A percentile compares a stretch with the other conserved stretches of the same genome.
Conservation (phyloP, 257 asterid genomes). For the Striga asiatica region DNA sequence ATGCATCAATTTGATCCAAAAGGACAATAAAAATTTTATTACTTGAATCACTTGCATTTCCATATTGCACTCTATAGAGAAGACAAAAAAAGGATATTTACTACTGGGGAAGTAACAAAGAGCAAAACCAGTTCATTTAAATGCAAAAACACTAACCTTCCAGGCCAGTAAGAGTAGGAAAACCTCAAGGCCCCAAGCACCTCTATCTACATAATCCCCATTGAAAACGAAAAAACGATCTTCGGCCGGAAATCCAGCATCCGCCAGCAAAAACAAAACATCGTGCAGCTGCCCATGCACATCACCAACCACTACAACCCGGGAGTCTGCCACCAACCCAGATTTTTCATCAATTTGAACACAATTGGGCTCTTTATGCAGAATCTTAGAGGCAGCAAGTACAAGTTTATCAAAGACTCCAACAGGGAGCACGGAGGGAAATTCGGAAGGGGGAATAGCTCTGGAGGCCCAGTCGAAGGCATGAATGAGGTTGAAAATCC, state of each 20-base stretch:
- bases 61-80: neutral
- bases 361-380: conserved; percentile 92
- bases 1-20: conserved; percentile 3
- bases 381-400: conserved; percentile 61
- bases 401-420: conserved; percentile 61
- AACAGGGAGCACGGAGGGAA: conserved; percentile 73
- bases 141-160: conserved; percentile 48
- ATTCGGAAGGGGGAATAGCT: conserved; percentile 42
- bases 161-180: conserved; percentile 73
- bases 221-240: conserved; percentile 83
- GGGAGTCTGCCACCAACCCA: conserved; percentile 30
- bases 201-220: conserved; percentile 96
- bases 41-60: neutral
- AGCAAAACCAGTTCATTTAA: neutral
- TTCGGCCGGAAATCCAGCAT: conserved; percentile 68
- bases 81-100: neutral
- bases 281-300: conserved; percentile 97
- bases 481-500: conserved; percentile 62
- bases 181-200: conserved; percentile 99
- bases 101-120: neutral
- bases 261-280: conserved; percentile 54
- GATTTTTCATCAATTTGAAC: conserved; percentile 45
- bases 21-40: conserved; percentile 4
- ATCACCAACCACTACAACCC: conserved; percentile 89
- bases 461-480: conserved; percentile 77